Evolutionary conservation across 75 land plant genomes (phyloP).

Genomic region (Chamaecyparis obtusa): DNA sequence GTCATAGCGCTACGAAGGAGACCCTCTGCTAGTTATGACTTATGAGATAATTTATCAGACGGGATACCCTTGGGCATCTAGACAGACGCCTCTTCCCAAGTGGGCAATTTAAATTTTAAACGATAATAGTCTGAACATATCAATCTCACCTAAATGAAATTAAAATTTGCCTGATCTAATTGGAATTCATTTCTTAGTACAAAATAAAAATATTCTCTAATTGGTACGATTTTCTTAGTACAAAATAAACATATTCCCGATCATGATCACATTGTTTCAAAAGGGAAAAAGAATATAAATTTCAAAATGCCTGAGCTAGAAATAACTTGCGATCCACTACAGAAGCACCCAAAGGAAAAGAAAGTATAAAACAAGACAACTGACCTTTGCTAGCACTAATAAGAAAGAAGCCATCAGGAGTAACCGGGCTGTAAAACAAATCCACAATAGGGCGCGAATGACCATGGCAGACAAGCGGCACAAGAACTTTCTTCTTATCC

Average conservation of each 20-base stretch:
- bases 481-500: constrained; percentile 83
- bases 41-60: no score
- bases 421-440: constrained; percentile 88
- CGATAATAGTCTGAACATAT: background rate
- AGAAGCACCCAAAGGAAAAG: background rate
- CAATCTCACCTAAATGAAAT: background rate
- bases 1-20: background rate
- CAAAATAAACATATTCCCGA: background rate
- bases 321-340: background rate
- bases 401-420: constrained; percentile 88
- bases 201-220: no score
- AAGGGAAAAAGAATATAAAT: background rate
- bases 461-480: constrained; percentile 92
- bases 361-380: background rate
- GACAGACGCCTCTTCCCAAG: background rate
- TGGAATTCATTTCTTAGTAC: background rate
- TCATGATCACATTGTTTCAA: background rate
- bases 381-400: constrained; percentile 96
- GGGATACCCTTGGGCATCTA: background rate
- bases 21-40: no score
- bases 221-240: background rate
- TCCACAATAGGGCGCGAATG: constrained; percentile 95
- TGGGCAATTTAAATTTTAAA: background rate
- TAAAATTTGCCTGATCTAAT: background rate
- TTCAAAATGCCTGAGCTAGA: background rate